Base-by-base conservation (phyloP, 371 early-diverging fungal species). In the Blakeslea trispora region DNA sequence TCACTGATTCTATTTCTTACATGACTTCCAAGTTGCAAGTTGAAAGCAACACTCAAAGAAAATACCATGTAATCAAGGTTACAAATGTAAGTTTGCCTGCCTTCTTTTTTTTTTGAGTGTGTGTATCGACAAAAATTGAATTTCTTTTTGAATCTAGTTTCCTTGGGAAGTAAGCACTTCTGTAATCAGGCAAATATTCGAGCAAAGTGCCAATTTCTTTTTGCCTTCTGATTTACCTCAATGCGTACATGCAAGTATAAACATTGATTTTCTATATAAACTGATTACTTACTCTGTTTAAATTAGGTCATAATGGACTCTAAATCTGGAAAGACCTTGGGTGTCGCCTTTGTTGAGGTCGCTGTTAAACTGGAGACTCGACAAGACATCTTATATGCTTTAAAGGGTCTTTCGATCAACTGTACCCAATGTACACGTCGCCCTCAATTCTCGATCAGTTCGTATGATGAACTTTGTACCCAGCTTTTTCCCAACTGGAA, bases 261-360 rank as follows among this genome's bases (percentile, higher is more conserved):
- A 1, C 18, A 0, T 11, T 21, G 23, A 14, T 13, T 45, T 31
- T 31, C 31, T 19, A 1, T 35, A 35, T 45, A 37, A 10, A 43
- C 14, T 9, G 10, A 19, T 6, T 28, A 17, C 1, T 19, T 39
- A 32, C n/a, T 10, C 2, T 31, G 44, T 15, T 34, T 13, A 14
- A 17, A 21, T 15, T 59, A 65, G 65, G 40, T 65, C 2, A 35
- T 59, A 5, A 65, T 65, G 65, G 65, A 65, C 24, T 18, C 37
- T 9, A 40, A 32, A 10, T 56, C 50, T 19, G 65, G 65, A 1
- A 65, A 65, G 21, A 65, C 60, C 0, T 10, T 14, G 0, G 53
- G 52, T 23, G 22, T 24, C 10, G 65, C 65, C 1, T 65, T 55
- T 24, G 47, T 52, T 19, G 53, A 63, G 31, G 17, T 47, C 1